Evolutionary conservation across 192 early-diverging fungal genomes (phyloP), one percentile per base, ranked within the genome.

Genomic region (Entomortierella chlamydospora): DNA sequence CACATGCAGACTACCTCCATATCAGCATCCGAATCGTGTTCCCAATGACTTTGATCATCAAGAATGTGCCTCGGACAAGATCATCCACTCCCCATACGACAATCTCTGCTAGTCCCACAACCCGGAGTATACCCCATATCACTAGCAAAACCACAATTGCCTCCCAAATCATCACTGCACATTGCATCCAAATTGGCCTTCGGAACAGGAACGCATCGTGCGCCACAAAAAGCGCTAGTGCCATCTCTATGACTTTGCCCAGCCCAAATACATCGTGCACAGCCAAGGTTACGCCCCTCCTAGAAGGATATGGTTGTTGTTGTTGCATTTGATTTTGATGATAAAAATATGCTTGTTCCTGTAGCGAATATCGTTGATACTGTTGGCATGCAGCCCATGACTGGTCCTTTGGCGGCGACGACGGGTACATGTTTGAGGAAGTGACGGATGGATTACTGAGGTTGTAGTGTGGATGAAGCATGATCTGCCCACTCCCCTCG

Each of bases 141-240:
- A 68, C 31, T 22, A 61, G 11, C n/a, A 77, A 37, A 17, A 68
- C 59, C 47, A 77, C 53, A 28, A 68, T 15, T 2, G 58, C 73
- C 15, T 77, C 73, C 73, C 73, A 77, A 0, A 30, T 31, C 58
- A 77, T 30, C 29, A 77, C 50, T n/a, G 54, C 59, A 33, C 60
- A 77, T 28, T 77, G 73, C 33, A 76, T 29, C 64, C 65, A 62
- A 39, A 76, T 49, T 0, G 73, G 73, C n/a, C 60, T 61, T 31
- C 73, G 57, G 22, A 52, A 57, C 45, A 76, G 50, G 65, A 76
- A 76, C n/a, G 65, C 58, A 50, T 68, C 73, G 22, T 76, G 73
- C 5, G 73, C 73, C 20, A 68, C 30, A 54, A 76, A 76, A 29
- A 76, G 73, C 11, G 58, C 64, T 31, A 76, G 39, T 12, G 17